phyloP scores from a whole-genome alignment of 2,329 filamentous ascomycete species.

The Fusarium gaditjirri region DNA sequence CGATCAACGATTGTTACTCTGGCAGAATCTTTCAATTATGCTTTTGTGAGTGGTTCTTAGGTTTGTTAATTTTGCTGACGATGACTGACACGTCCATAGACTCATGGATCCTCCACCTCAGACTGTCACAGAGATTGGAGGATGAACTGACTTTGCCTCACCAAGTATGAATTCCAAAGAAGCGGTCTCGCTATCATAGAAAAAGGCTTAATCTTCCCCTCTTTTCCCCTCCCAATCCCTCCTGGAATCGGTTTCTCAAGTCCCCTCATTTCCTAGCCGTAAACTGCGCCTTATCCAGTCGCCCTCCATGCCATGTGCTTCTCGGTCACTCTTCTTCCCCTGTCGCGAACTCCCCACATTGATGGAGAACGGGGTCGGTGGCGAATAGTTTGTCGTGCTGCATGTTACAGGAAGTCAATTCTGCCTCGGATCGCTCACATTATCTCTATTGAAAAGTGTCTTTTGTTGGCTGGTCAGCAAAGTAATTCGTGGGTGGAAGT shows the following conservation, averaged over 20 bases:
- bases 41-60: neutral
- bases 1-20: neutral
- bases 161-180: neutral
- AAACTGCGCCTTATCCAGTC: slow-evolving; percentile 30
- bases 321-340: slow-evolving; percentile 22
- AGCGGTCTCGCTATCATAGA: slow-evolving; percentile 1
- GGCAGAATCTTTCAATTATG: neutral
- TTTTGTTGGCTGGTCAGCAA: slow-evolving; percentile 18
- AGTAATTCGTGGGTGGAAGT: neutral
- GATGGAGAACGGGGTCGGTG: slow-evolving; percentile 29
- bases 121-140: neutral
- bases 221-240: slow-evolving; percentile 21
- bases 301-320: slow-evolving; percentile 25
- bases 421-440: slow-evolving; percentile 5
- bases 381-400: slow-evolving; percentile 25
- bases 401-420: slow-evolving; percentile 4
- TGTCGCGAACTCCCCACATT: slow-evolving; percentile 37
- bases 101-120: neutral
- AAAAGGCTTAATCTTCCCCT: slow-evolving; percentile 16
- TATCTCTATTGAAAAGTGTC: slow-evolving; percentile 8
- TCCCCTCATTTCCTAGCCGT: slow-evolving; percentile 15
- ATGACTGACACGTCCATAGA: neutral
- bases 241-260: slow-evolving; percentile 8
- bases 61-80: neutral
- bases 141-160: neutral